A percentile compares a stretch with the other conserved stretches of the same genome.
These are phyloP conservation scores for Penicillium oxalicum DNA, from an alignment of 2,329 filamentous ascomycete genomes.

Conservation along the genomic window DNA sequence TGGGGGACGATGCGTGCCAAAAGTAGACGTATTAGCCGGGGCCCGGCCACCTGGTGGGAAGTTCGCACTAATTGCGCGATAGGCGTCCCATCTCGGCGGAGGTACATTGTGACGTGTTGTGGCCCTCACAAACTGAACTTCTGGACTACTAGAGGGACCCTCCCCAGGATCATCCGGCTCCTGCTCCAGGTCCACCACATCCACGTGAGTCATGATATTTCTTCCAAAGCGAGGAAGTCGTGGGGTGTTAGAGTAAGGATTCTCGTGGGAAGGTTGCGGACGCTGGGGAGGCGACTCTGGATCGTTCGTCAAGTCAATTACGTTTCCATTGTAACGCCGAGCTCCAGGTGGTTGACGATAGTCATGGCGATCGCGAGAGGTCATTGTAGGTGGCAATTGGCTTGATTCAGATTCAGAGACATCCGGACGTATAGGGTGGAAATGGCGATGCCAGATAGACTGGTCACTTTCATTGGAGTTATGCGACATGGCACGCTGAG, in stretches of 20 bases:
- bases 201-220: slow-evolving; percentile 28
- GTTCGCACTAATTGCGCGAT: neutral
- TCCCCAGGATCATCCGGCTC: slow-evolving; percentile 16
- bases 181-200: slow-evolving; percentile 39
- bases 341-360: slow-evolving; percentile 46
- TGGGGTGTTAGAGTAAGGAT: slow-evolving; percentile 8
- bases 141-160: slow-evolving; percentile 36
- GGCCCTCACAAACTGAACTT: slow-evolving; percentile 46
- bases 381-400: slow-evolving; percentile 34
- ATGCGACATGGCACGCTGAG: slow-evolving; percentile 33
- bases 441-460: slow-evolving; percentile 22
- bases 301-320: slow-evolving; percentile 46
- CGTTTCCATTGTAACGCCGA: slow-evolving; percentile 26
- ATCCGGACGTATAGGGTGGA: slow-evolving; percentile 21
- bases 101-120: slow-evolving; percentile 17
- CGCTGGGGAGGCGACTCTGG: slow-evolving; percentile 32
- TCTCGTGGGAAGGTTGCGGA: slow-evolving; percentile 8
- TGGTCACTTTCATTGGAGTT: slow-evolving; percentile 23
- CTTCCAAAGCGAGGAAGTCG: slow-evolving; percentile 33
- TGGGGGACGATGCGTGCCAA: neutral
- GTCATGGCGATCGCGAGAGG: slow-evolving; percentile 51
- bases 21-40: too few relatives aligned
- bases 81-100: slow-evolving; percentile 5
- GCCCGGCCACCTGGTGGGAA: neutral
- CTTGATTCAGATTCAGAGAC: slow-evolving; percentile 14